A percentile compares a stretch with the other conserved stretches of the same genome.
Conservation (phyloP, 2,329 filamentous ascomycete genomes). For the Ophiostoma ulmi region DNA sequence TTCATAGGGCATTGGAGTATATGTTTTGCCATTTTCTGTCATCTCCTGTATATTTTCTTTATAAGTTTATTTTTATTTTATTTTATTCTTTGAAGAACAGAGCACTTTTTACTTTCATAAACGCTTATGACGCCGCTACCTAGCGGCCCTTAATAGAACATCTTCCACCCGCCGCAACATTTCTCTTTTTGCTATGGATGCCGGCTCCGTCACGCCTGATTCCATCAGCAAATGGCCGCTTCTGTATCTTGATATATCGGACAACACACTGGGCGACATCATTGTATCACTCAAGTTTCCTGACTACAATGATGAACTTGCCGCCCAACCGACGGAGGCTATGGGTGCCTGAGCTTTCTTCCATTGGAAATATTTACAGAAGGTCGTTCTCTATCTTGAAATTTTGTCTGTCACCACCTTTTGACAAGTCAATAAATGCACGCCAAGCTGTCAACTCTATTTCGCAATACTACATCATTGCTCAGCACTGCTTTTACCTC, state of each 20-base stretch:
- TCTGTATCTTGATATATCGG: background rate
- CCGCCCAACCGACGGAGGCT: background rate
- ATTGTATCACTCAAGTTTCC: background rate
- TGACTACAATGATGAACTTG: background rate
- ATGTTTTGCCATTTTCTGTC: background rate
- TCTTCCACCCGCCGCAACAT: too few species aligned
- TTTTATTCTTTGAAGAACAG: background rate
- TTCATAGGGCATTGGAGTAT: slow-evolving; percentile 1
- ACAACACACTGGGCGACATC: background rate
- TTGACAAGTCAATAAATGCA: background rate
- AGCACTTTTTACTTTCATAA: too few species aligned
- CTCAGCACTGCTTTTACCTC: background rate
- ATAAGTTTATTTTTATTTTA: background rate
- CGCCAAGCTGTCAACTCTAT: background rate
- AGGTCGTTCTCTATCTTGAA: background rate
- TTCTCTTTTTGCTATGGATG: background rate
- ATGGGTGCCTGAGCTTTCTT: background rate
- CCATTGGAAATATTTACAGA: background rate
- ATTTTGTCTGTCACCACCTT: background rate
- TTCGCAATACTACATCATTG: background rate
- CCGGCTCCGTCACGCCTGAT: background rate
- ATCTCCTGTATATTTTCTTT: background rate
- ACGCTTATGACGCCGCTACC: too few species aligned
- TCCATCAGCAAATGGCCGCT: background rate
- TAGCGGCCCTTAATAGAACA: too few species aligned